These are phyloP conservation scores for Bocquillonia castaneifolia DNA, from an alignment of 441 rosid species.

Conservation along the genomic window DNA sequence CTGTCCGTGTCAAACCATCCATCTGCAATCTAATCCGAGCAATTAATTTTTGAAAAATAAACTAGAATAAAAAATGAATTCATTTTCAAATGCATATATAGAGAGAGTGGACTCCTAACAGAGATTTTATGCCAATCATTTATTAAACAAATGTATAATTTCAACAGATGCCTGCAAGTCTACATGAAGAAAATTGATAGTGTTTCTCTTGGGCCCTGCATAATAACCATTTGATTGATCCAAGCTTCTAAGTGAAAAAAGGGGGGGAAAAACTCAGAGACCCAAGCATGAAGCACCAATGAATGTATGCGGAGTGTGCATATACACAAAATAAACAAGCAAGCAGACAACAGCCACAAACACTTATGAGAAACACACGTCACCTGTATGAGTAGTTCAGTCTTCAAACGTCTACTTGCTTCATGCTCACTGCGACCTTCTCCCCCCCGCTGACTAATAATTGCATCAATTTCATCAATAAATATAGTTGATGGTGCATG, in stretches of 20 bases:
- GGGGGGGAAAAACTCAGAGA: no score
- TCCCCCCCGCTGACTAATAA: constrained; percentile 94
- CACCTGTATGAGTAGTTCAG: constrained; percentile 95
- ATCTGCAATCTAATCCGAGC: constrained; percentile 51
- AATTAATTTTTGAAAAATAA: constrained; percentile 23
- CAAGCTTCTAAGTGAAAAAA: no score
- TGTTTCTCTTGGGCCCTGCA: no score
- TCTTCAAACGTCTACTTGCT: constrained; percentile 96
- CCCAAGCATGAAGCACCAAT: no score
- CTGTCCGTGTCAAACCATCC: constrained; percentile 80
- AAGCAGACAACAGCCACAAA: background rate
- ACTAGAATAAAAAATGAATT: constrained; percentile 3
- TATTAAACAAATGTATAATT: no score
- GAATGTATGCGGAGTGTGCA: background rate
- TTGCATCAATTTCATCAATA: constrained; percentile 95
- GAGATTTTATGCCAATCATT: no score
- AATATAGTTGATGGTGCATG: constrained; percentile 95
- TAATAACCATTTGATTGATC: no score
- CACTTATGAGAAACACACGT: constrained; percentile 20
- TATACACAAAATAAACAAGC: background rate
- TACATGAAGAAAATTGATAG: no score
- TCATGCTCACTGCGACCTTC: constrained; percentile 94
- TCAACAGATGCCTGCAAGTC: no score
- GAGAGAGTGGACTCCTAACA: no score
- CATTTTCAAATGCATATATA: background rate